Evolutionary conservation across 2,329 filamentous ascomycete species (phyloP).

Genomic region (Berkeleyomyces rouxiae): DNA sequence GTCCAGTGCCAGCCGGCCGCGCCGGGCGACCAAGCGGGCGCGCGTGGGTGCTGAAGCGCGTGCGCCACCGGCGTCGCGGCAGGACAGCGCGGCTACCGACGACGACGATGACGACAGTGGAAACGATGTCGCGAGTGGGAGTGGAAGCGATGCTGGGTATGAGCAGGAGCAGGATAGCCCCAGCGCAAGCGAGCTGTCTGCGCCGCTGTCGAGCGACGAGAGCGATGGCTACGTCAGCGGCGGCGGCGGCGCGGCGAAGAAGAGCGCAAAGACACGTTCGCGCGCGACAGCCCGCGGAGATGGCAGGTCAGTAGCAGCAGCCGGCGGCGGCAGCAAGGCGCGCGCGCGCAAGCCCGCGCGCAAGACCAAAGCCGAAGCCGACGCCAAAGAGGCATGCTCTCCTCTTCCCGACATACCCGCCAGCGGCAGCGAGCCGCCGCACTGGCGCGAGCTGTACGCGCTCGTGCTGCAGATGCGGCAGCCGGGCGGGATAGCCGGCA

Average conservation of each 20-base stretch:
- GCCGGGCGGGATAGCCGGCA: constrained; percentile 35
- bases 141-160: not conserved
- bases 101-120: not conserved
- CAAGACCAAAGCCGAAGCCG: constrained; percentile 18
- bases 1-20: not conserved
- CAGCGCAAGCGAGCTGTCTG: not conserved
- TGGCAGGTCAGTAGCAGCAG: not conserved
- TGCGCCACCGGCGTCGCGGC: not conserved
- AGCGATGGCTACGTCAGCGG: not conserved
- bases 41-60: constrained; percentile 18
- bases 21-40: constrained; percentile 31
- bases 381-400: not conserved
- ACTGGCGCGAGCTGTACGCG: constrained; percentile 73
- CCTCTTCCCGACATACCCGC: not conserved
- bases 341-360: constrained; percentile 32
- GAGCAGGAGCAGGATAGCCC: not conserved
- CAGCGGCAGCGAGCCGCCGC: constrained; percentile 36
- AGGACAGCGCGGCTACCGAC: not conserved
- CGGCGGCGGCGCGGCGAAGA: not conserved
- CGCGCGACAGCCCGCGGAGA: not conserved
- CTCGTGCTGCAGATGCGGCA: constrained; percentile 61
- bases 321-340: not conserved
- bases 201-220: constrained; percentile 4
- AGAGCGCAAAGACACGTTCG: constrained; percentile 7
- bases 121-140: not conserved